These are phyloP conservation scores for Guadua angustifolia DNA, from an alignment of 176 grass and related monocot species.

Conservation along the genomic window DNA sequence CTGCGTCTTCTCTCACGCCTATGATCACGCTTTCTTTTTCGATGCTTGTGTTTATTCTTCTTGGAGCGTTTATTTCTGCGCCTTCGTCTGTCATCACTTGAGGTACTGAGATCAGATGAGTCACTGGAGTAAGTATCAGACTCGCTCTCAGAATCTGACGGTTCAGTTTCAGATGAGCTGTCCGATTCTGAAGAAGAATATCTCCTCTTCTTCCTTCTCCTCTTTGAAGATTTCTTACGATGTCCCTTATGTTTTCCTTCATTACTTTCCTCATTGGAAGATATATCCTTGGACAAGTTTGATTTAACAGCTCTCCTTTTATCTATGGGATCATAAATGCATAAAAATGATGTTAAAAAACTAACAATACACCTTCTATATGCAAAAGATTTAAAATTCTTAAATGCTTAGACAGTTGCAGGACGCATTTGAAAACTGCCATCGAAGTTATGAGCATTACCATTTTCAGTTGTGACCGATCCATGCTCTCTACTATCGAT, in stretches of 20 bases:
- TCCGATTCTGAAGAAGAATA: conserved; percentile 87
- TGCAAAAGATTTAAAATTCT: conserved; percentile 28
- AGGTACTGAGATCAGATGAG: conserved; percentile 80
- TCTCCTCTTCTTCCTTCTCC: conserved; percentile 77
- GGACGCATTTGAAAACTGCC: not conserved
- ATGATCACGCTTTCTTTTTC: conserved; percentile 75
- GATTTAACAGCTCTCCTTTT: conserved; percentile 74
- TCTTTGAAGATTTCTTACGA: conserved; percentile 78
- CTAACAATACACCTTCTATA: not conserved
- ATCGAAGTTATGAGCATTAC: conserved; percentile 36
- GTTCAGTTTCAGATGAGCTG: conserved; percentile 73
- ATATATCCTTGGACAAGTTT: conserved; percentile 58
- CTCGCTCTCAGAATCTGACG: conserved; percentile 73
- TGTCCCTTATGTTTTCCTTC: conserved; percentile 59
- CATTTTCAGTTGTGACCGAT: conserved; percentile 45
- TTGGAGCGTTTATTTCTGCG: conserved; percentile 66
- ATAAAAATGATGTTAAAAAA: conserved; percentile 26
- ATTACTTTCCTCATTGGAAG: conserved; percentile 58
- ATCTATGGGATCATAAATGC: conserved; percentile 43
- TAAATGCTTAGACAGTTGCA: not conserved
- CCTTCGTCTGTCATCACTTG: conserved; percentile 81
- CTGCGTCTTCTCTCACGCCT: conserved; percentile 74
- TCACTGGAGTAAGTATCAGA: conserved; percentile 78
- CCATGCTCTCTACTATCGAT: conserved; percentile 47
- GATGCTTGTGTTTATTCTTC: conserved; percentile 72